Conservation (phyloP, 1,284 basidiomycete species). For the Fomitopsis betulina region DNA sequence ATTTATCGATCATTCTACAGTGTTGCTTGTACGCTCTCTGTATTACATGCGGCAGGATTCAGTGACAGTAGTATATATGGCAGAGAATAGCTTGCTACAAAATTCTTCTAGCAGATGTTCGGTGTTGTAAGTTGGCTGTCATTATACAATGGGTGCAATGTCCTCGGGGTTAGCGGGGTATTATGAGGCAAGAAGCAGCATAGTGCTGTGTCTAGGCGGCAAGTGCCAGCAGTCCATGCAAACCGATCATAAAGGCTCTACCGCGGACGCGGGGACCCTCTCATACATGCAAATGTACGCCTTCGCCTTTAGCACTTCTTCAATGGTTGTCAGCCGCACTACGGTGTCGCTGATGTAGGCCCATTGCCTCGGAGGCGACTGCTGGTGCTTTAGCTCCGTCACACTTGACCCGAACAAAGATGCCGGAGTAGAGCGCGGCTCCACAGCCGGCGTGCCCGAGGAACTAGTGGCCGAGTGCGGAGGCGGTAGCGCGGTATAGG, state of each 20-base stretch:
- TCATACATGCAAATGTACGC: slow-evolving; percentile 93
- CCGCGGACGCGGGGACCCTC: slow-evolving; percentile 37
- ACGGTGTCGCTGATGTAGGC: slow-evolving; percentile 85
- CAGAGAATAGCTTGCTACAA: slow-evolving; percentile 1
- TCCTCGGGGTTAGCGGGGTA: not conserved
- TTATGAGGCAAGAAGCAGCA: not conserved
- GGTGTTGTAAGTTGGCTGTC: slow-evolving; percentile 18
- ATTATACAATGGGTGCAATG: slow-evolving; percentile 11
- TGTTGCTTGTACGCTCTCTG: not conserved
- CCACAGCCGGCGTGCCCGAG: slow-evolving; percentile 5
- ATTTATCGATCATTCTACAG: not conserved
- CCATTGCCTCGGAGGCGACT: slow-evolving; percentile 60
- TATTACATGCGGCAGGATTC: not conserved
- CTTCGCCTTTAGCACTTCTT: slow-evolving; percentile 86
- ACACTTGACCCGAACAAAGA: slow-evolving; percentile 6
- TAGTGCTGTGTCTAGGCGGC: not conserved
- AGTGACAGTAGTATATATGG: not conserved
- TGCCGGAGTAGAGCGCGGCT: slow-evolving; percentile 18
- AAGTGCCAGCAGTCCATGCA: not conserved
- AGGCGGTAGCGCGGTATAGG: slow-evolving; percentile 60
- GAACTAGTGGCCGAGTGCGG: slow-evolving; percentile 3
- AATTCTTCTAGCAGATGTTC: slow-evolving; percentile 13
- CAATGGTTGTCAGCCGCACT: slow-evolving; percentile 74
- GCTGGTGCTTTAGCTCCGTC: slow-evolving; percentile 10
- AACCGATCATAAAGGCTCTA: not conserved